These are phyloP conservation scores for Adenanthera pavonina DNA, from an alignment of 306 rosid species.

Conservation along the genomic window DNA sequence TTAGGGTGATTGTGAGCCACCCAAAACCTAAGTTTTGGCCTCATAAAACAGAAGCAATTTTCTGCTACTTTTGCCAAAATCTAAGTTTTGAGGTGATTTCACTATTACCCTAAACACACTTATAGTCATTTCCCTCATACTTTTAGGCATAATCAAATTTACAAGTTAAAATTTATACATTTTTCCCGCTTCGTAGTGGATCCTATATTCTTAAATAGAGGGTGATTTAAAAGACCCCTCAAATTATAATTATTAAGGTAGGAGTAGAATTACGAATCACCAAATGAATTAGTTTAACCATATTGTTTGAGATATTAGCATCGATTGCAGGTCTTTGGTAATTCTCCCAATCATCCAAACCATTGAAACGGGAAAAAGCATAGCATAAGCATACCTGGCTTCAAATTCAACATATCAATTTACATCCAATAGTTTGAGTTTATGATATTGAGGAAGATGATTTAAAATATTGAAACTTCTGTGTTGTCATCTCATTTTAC, in stretches of 20 bases:
- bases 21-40: too few species aligned
- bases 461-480: background rate
- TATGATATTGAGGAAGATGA: background rate
- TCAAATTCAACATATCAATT: background rate
- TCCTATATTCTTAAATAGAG: background rate
- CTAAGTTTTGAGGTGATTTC: too few species aligned
- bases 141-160: background rate
- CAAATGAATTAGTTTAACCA: background rate
- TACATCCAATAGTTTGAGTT: background rate
- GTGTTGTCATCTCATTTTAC: conserved; percentile 46
- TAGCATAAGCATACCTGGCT: background rate
- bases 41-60: too few species aligned
- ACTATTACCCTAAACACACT: too few species aligned
- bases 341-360: background rate
- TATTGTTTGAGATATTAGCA: background rate
- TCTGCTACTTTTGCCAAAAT: too few species aligned
- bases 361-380: background rate
- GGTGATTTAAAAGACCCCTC: background rate
- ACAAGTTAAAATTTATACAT: background rate
- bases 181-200: background rate
- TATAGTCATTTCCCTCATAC: background rate
- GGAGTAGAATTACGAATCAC: background rate
- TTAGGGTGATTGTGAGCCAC: too few species aligned
- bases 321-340: background rate
- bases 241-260: conserved; percentile 4